Percentiles rank a stretch among this genome's conserved stretches.
Conservation (phyloP, 75 land plant species). For the Sequoiadendron giganteum region DNA sequence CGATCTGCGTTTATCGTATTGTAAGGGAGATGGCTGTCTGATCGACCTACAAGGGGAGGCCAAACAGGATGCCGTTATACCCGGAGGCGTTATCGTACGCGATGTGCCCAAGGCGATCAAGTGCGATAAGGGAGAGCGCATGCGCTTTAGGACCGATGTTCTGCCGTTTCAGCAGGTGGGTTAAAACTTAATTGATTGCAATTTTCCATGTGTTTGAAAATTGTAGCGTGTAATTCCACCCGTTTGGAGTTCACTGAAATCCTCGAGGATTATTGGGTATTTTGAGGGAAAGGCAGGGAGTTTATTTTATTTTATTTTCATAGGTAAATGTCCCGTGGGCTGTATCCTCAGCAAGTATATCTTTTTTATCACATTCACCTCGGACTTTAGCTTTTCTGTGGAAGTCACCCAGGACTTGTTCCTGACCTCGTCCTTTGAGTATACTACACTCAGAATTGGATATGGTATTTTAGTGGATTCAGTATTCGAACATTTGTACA, state of each 20-base stretch:
- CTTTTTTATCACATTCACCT: no score
- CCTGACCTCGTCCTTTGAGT: no score
- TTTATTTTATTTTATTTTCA: no score
- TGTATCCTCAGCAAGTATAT: no score
- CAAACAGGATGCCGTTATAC: slow-evolving; percentile 44
- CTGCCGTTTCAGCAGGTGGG: slow-evolving; percentile 41
- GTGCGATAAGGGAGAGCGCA: slow-evolving; percentile 83
- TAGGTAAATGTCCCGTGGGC: no score
- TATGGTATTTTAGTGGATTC: no score
- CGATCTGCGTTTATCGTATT: slow-evolving; percentile 46
- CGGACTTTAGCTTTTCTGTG: no score
- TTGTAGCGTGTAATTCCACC: background rate
- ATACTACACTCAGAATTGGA: no score
- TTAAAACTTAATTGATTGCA: background rate
- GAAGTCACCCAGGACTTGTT: no score
- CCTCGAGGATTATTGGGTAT: background rate
- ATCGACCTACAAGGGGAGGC: slow-evolving; percentile 36
- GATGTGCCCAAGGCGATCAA: slow-evolving; percentile 56
- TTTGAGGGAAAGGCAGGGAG: background rate
- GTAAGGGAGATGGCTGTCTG: slow-evolving; percentile 48
- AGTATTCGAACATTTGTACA: no score
- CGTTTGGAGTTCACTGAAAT: background rate
- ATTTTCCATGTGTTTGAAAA: background rate
- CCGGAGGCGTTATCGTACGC: slow-evolving; percentile 51
- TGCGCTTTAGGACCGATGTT: slow-evolving; percentile 67